Evolutionary conservation across 768 basidiomycete genomes (phyloP).

Genomic region (Auricularia auricula-judae): DNA sequence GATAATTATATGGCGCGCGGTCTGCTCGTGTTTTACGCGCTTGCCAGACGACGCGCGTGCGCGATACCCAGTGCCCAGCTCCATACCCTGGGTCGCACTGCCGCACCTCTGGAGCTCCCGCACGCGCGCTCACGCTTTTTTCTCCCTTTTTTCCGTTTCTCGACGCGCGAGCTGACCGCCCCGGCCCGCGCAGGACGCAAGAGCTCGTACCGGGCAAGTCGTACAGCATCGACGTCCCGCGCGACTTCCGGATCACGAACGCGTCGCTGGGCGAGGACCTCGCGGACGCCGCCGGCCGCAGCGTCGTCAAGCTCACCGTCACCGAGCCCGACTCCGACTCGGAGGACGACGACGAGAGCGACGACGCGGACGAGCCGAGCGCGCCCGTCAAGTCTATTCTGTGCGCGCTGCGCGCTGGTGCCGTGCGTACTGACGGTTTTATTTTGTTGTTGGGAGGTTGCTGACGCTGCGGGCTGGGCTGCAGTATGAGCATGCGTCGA

Average conservation of each 20-base stretch:
- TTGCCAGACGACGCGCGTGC: no score
- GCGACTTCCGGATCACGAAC: constrained; percentile 73
- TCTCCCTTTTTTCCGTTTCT: background rate
- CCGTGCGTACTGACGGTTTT: constrained; percentile 32
- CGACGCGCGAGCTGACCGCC: no score
- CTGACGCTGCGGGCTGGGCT: background rate
- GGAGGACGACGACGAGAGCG: constrained; percentile 15
- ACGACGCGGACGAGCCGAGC: constrained; percentile 9
- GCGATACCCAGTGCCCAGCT: no score
- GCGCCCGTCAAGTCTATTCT: constrained; percentile 43
- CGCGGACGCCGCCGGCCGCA: constrained; percentile 45
- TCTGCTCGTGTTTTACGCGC: no score
- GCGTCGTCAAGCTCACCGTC: constrained; percentile 59
- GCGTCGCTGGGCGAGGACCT: constrained; percentile 69
- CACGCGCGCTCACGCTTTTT: background rate
- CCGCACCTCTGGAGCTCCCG: no score
- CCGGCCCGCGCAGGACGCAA: constrained; percentile 39
- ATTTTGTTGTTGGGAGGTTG: background rate
- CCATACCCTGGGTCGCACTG: no score
- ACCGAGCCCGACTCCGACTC: constrained; percentile 19
- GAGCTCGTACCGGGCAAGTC: constrained; percentile 47
- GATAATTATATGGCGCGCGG: no score
- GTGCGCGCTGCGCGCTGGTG: constrained; percentile 72
- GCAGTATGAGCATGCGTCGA: constrained; percentile 66
- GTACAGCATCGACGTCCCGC: constrained; percentile 45